These are phyloP conservation scores for Silene uniflora DNA, from an alignment of 148 eudicot genomes.

Conservation along the genomic window DNA sequence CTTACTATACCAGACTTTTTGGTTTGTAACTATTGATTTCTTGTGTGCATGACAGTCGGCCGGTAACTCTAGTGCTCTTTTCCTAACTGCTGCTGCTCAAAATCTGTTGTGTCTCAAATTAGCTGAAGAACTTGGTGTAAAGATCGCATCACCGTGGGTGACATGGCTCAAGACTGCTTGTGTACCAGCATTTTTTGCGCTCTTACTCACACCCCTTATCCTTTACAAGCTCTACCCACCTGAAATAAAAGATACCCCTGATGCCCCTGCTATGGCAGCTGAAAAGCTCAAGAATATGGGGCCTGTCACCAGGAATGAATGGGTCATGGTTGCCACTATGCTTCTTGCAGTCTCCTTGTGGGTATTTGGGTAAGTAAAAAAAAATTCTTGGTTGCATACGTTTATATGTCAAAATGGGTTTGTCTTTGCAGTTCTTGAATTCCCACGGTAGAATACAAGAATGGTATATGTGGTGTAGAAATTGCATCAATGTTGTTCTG, in stretches of 20 bases:
- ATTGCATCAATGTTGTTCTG: not conserved
- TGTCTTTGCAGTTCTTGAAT: slow-evolving; percentile 1
- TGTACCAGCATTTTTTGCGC: slow-evolving; percentile 68
- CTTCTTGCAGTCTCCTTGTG: slow-evolving; percentile 92
- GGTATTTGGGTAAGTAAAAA: slow-evolving; percentile 69
- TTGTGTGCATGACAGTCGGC: slow-evolving; percentile 75
- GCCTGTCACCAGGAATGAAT: slow-evolving; percentile 83
- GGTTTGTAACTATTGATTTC: slow-evolving; percentile 24
- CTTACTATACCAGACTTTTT: not conserved
- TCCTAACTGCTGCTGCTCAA: slow-evolving; percentile 99
- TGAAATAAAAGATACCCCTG: slow-evolving; percentile 88
- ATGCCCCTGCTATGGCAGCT: slow-evolving; percentile 87
- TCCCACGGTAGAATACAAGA: not conserved
- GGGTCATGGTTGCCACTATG: slow-evolving; percentile 96
- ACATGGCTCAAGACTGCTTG: slow-evolving; percentile 86
- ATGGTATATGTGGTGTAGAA: not conserved
- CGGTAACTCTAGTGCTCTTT: slow-evolving; percentile 99
- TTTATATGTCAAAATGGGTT: not conserved
- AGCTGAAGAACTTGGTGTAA: slow-evolving; percentile 90
- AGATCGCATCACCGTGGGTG: slow-evolving; percentile 74
- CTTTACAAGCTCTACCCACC: slow-evolving; percentile 88
- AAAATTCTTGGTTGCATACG: not conserved
- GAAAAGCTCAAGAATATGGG: slow-evolving; percentile 76
- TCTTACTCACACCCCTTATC: slow-evolving; percentile 66
- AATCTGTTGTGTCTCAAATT: slow-evolving; percentile 86